Conservation (phyloP, 2,329 filamentous ascomycete genomes). For the Delphinella strobiligena region DNA sequence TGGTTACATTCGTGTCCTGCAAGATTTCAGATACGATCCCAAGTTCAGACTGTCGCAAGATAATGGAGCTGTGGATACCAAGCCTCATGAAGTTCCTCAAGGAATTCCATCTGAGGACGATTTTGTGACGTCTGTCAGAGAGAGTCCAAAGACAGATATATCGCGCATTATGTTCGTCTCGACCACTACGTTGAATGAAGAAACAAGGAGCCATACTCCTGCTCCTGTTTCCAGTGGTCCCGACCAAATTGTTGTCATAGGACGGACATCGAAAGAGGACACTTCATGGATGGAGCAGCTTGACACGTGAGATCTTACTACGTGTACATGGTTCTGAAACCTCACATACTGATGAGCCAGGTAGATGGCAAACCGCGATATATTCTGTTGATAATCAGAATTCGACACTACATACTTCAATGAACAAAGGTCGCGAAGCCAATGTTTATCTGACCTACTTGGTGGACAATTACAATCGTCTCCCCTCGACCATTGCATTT, state of each 20-base stretch:
- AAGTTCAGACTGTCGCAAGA: no score
- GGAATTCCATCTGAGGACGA: no score
- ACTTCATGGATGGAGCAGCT: not conserved
- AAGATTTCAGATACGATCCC: no score
- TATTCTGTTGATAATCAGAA: conserved; percentile 27
- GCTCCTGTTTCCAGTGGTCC: not conserved
- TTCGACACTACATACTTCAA: conserved; percentile 11
- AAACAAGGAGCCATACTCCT: no score
- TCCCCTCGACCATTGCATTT: conserved; percentile 17
- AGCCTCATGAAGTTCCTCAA: no score
- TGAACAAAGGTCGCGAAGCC: conserved; percentile 33
- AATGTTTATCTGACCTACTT: conserved; percentile 37
- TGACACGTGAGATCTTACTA: not conserved
- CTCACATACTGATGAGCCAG: not conserved
- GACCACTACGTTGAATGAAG: no score
- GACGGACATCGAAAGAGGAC: not conserved
- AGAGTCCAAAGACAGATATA: no score
- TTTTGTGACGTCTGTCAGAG: no score
- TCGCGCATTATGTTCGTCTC: no score
- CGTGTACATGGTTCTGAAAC: not conserved
- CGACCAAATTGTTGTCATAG: not conserved
- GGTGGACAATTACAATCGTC: conserved; percentile 31
- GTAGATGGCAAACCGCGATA: conserved; percentile 33
- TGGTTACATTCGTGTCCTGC: no score
- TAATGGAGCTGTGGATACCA: no score